Percentiles rank a stretch among this genome's conserved stretches.
Conservation (phyloP, 116 monocot species). For the Cymodocea nodosa region DNA sequence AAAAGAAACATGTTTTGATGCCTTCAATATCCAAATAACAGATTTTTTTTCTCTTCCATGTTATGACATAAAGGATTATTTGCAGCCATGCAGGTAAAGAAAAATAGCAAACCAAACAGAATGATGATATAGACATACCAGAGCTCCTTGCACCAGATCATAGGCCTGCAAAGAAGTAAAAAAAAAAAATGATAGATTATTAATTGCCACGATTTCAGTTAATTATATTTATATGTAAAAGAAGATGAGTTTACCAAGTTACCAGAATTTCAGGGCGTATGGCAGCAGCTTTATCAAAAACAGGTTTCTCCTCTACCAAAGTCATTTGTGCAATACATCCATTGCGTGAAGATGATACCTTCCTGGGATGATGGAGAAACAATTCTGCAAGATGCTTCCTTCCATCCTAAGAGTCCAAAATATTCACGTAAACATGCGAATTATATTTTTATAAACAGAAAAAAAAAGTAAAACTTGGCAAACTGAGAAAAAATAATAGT, state of each 20-base stretch:
- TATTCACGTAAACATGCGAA: not conserved
- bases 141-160: conserved; percentile 75
- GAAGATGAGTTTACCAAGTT: not conserved
- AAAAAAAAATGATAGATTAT: not conserved
- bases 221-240: no score
- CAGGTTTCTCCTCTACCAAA: conserved; percentile 5
- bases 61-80: not conserved
- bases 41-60: not conserved
- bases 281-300: not conserved
- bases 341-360: not conserved
- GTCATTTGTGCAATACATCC: not conserved
- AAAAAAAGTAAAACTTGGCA: no score
- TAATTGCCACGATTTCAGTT: no score
- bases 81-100: not conserved
- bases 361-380: not conserved
- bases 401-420: conserved; percentile 4
- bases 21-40: not conserved
- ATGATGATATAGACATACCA: conserved; percentile 30
- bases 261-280: conserved; percentile 10
- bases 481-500: no score
- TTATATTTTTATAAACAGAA: no score
- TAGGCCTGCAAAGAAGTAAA: conserved; percentile 51
- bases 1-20: no score
- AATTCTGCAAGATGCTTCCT: not conserved
- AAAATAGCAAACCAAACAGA: not conserved